Base-by-base conservation (phyloP, 164 flowering plant genomes). In the Magnolia changhungtana region DNA sequence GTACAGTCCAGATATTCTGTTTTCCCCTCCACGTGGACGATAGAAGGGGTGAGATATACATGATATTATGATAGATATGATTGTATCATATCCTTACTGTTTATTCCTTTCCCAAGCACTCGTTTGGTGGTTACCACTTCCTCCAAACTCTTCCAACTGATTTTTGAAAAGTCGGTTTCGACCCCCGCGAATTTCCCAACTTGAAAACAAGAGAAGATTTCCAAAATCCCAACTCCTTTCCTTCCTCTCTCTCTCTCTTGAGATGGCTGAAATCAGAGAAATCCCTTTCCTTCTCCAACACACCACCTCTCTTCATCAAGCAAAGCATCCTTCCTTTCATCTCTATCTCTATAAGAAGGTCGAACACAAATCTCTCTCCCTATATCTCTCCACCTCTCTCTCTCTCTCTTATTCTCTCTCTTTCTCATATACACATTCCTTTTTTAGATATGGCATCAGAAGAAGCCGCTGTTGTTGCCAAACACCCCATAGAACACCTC, bases 201-300 rank as follows among this genome's bases (percentile, higher is more conserved):
- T 13, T 8, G 20, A 18, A 21, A 79, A 75, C 76, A 80, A 73
- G 18, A 19, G 21, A 63, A 20, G 67, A 21, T 2, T 8, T 73
- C 64, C 88, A 85, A 83, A 86, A 77, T 75, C 90, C 80, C 69
- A 49, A 29, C 78, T 9, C n/a, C 50, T 50, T 45, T 50, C 61
- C 70, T 73, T 51, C 74, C 67, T 74, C 11, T 52, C 27, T 55
- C 18, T 18, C 69, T 13, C 49, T 61, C 37, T 61, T 23, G 79
- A 76, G 45, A 72, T 82, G 78, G 63, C 80, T 77, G 63, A 55
- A 58, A 18, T 63, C 69, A 19, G 50, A 81, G 65, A 82, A 79
- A 82, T 86, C 81, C 87, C 81, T 85, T 84, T 77, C 86, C 86
- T 86, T 82, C 78, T 58, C 80, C 81, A 55, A 81, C 80, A 76